Evolutionary conservation across 352 stramenopile species (phyloP).

Genomic region (Phytophthora syringae): DNA sequence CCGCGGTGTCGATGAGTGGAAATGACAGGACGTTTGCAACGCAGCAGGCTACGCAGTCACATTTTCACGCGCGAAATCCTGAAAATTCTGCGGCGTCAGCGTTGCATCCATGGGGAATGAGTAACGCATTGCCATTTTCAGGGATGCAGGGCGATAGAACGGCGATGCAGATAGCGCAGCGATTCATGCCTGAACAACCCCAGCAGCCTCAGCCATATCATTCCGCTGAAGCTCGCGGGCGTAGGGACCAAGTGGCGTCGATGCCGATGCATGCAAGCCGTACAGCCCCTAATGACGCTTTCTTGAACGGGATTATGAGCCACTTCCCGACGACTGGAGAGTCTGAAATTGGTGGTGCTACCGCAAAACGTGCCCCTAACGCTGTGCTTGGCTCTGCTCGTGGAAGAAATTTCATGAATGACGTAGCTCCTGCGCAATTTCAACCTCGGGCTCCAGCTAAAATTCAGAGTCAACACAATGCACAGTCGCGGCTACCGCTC

Average conservation of each 20-base stretch:
- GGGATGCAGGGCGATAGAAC: constrained; percentile 9
- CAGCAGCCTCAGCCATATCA: constrained; percentile 20
- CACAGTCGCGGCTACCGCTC: constrained; percentile 12
- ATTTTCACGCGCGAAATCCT: constrained; percentile 19
- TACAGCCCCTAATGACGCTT: constrained; percentile 11
- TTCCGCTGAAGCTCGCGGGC: not conserved
- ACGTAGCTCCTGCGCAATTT: not conserved
- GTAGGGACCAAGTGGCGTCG: not conserved
- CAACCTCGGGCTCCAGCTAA: constrained; percentile 5
- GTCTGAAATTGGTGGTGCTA: not conserved
- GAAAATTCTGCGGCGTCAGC: not conserved
- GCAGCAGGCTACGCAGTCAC: constrained; percentile 13
- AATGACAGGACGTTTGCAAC: constrained; percentile 17
- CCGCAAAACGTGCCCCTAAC: constrained; percentile 1
- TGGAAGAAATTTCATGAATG: constrained; percentile 2
- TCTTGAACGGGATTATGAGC: constrained; percentile 19
- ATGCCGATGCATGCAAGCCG: not conserved
- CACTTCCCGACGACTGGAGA: constrained; percentile 12
- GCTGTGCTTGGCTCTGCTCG: not conserved
- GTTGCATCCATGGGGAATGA: constrained; percentile 15
- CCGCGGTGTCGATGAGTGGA: constrained; percentile 1
- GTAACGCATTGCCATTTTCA: constrained; percentile 2
- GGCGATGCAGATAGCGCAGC: constrained; percentile 4
- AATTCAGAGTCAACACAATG: constrained; percentile 4
- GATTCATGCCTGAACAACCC: constrained; percentile 13